Evolutionary conservation across 768 basidiomycete species (phyloP), one percentile per base, ranked within the genome.

Genomic region (Xanthoconium purpureum): DNA sequence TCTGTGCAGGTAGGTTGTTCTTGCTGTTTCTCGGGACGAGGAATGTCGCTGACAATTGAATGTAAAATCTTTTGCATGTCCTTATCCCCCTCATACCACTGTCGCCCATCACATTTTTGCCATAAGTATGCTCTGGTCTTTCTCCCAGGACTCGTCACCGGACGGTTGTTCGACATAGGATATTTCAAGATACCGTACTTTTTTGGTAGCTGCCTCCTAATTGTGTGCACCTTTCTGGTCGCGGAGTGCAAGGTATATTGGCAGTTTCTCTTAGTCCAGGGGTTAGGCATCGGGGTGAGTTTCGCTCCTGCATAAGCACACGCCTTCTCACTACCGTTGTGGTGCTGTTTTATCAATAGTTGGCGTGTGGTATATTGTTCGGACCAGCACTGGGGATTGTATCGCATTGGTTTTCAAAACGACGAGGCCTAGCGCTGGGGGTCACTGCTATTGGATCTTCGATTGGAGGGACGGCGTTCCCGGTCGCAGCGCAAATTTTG

Each of bases 241-340:
- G 87, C 87, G 0, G 75, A 91, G 73, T 91, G 90, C 64, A 85
- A 73, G 12, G 56, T 78, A 54, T 91, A 84, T 63, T 91, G 89
- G 90, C 87, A 91, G 7, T 87, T 91, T 61, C 63, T 91, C 24
- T 76, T 91, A 1, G 89, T 82, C 56, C 89, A 91, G 67, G 89
- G 89, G 0, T 62, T 91, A 37, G 79, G 78, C 0, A 70, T 84
- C 13, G 89, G 89, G 20, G 83, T 88, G 55, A 56, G 85, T 72
- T 5, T 20, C 0, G 5, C 15, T 35, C 7, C 24, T 18, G 11
- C 17, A 9, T 33, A 13, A 9, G 12, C 13, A 5, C 18, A 37
- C 61, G 14, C 18, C 15, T 20, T 39, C 47, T 50, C 33, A 52
- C 37, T 39, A 17, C 7, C 18, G n/a, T 3, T 2, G 12, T 47